Base-by-base conservation (phyloP, 148 eudicot genomes). In the Bassia scoparia region DNA sequence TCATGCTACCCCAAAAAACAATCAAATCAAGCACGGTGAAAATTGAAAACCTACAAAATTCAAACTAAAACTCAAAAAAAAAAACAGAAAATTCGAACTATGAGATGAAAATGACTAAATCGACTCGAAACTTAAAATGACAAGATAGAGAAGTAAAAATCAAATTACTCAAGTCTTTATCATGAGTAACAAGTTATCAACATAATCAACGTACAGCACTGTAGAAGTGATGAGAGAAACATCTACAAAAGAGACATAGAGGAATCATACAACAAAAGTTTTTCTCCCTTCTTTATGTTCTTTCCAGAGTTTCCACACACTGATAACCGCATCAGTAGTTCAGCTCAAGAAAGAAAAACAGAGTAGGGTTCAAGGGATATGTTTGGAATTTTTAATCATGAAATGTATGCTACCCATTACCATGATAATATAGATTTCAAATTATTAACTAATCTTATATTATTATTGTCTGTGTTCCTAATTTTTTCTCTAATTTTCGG, bases 241-340 rank as follows among this genome's bases (percentile, higher is more conserved):
- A 79, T 34, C 71, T 83, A 55, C 90, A 88, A n/a, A 81, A 75
- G 67, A 85, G 90, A 74, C 44, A 74, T 83, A 35, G 83, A 81
- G 85, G 78, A 70, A 85, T 79, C 53, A 87, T 87, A 58, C 83
- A 80, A 64, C 80, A 31, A 77, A 69, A 74, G 90, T 84, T 74
- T 70, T 81, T 54, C 78, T 82, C 84, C 20, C 67, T 87, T 41
- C 74, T 78, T 21, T 65, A 48, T 17, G 61, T 67, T 60, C 71
- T 71, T 56, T 67, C 60, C 54, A 72, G 68, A 76, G 73, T 67
- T 34, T 67, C 73, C 48, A 73, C 53, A 26, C 37, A 67, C 76
- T 33, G 9, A 56, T 21, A 58, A 21, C 29, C 24, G n/a, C 24
- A 67, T 7, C 48, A 68, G n/a, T n/a, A n/a, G n/a, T n/a, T n/a